Conservation (phyloP, 1,284 basidiomycete genomes). For the Naganishia liquefaciens region DNA sequence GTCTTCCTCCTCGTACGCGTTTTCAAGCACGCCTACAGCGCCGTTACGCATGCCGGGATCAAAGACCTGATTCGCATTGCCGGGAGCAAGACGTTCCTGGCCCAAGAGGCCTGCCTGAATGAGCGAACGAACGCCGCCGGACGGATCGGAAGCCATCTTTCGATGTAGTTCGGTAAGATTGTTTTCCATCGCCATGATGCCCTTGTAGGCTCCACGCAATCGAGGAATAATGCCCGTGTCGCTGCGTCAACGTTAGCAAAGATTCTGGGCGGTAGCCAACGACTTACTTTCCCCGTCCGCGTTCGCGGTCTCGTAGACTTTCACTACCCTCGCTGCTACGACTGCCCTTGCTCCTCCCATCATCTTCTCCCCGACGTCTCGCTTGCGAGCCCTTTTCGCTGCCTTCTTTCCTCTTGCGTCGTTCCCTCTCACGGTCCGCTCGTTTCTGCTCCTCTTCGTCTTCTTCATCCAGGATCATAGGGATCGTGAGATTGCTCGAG, state of each 20-base stretch:
- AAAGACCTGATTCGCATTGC: constrained; percentile 15
- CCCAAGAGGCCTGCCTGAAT: constrained; percentile 26
- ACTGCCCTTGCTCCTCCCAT: constrained; percentile 47
- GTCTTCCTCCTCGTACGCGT: constrained; percentile 17
- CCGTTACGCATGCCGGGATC: constrained; percentile 28
- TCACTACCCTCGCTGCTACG: constrained; percentile 55
- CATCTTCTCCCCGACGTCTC: constrained; percentile 39
- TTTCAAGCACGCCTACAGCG: constrained; percentile 6
- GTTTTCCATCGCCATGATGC: constrained; percentile 50
- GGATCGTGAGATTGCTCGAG: constrained; percentile 5
- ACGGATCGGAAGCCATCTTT: constrained; percentile 49
- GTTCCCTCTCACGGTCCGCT: constrained; percentile 51
- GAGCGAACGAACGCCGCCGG: constrained; percentile 32
- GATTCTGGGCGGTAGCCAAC: background rate
- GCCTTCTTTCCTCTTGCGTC: constrained; percentile 50
- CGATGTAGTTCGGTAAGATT: constrained; percentile 54
- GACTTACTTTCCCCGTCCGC: constrained; percentile 51
- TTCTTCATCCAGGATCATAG: constrained; percentile 21
- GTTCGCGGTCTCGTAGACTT: constrained; percentile 52
- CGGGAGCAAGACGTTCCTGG: background rate
- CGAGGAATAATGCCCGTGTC: constrained; percentile 54
- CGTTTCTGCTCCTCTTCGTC: constrained; percentile 42
- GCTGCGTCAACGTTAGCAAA: constrained; percentile 34
- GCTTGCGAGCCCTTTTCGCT: constrained; percentile 41
- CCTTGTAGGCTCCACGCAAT: constrained; percentile 51